Conservation (phyloP, 2,329 filamentous ascomycete genomes). For the Botryotinia calthae region DNA sequence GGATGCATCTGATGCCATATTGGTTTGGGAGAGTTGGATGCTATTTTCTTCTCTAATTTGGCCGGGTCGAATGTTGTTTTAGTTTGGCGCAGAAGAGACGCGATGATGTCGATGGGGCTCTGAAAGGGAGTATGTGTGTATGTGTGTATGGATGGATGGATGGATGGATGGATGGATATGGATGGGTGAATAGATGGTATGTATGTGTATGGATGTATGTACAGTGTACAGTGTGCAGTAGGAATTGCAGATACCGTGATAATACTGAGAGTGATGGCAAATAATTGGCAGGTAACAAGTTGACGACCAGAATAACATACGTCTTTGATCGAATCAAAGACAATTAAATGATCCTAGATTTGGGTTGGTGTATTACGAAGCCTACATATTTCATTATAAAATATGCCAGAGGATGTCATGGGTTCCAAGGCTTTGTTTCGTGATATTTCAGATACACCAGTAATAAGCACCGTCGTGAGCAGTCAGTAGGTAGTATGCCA, state of each 20-base stretch:
- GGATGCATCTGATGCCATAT: conserved; percentile 36
- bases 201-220: neutral
- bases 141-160: neutral
- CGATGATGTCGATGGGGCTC: conserved; percentile 8
- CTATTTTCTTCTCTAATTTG: neutral
- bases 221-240: neutral
- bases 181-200: neutral
- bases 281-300: neutral
- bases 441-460: neutral
- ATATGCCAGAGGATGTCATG: conserved; percentile 11
- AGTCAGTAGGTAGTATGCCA: neutral
- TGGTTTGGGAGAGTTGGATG: neutral
- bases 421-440: conserved; percentile 4
- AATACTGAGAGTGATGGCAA: conserved; percentile 9
- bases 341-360: neutral
- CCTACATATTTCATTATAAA: conserved; percentile 11
- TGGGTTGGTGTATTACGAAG: conserved; percentile 10
- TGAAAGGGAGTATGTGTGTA: neutral
- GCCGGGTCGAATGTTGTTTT: neutral
- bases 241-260: neutral
- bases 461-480: neutral
- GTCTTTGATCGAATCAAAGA: conserved; percentile 7
- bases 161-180: neutral
- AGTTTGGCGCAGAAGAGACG: neutral
- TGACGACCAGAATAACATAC: too few relatives aligned